Evolutionary conservation across 495 filamentous ascomycete species (phyloP), one percentile per base, ranked within the genome.

Genomic region (Annulohypoxylon nitens): DNA sequence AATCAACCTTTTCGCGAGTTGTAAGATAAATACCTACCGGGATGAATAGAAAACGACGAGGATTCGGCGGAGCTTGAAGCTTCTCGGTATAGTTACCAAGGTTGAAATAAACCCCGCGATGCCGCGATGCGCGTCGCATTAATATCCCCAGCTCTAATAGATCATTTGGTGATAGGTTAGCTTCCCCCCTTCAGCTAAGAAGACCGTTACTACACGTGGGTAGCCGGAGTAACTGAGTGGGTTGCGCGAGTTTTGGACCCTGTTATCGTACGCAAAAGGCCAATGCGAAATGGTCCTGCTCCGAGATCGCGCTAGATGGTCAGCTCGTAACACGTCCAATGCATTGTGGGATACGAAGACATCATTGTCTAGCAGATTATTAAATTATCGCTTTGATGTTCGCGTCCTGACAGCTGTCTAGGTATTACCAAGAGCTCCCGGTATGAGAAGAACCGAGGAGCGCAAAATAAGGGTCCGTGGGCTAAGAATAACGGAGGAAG

Each of bases 181-280:
- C 43, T 47, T 53, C 41, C 7, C 11, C 39, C 41, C 58, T 2
- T 18, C 37, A 37, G 30, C 30, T 30, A 41, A 41, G 16, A 47
- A 41, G 18, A 26, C 14, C 51, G 23, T 61, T 25, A 30, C 37
- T 47, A 51, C 67, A 63, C 39, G 37, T 63, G 59, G 59, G 6
- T 61, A 10, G 34, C 58, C 60, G 59, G 59, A 51, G 67, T 16
- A 59, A 33, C 33, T 64, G 33, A 59, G 67, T 68, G 60, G 50
- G 36, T 70, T 23, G 50, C 50, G 50, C 25, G 14, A 45, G 45
- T 20, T 18, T 41, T 54, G n/a, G 36, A 34, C 23, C 30, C 20
- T 51, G 36, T 11, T 36, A 59, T 66, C 37, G n/a, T 61, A 51
- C 60, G 34, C 33, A 43, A 67, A 61, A 18, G n/a, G 14, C 54